Conservation (phyloP, 179 eudicot species). For the Spinacia oleracea region DNA sequence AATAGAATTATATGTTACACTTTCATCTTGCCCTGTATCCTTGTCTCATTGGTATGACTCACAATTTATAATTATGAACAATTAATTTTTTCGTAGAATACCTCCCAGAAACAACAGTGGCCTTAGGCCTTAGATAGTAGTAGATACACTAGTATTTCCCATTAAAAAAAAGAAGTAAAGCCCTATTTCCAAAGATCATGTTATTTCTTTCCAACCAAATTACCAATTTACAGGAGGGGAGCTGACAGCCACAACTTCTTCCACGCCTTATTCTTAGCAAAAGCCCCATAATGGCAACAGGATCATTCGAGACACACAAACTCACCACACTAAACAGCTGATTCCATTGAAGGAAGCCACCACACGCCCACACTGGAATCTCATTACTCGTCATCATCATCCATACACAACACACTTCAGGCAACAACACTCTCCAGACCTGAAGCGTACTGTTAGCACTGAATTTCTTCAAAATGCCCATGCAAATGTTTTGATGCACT, state of each 20-base stretch:
- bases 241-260: not conserved
- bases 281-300: not conserved
- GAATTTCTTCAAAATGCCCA: not conserved
- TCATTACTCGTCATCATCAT: not conserved
- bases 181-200: not conserved
- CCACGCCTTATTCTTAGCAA: not conserved
- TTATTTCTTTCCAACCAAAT: not conserved
- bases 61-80: not conserved
- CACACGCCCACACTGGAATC: no score
- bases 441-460: not conserved
- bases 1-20: not conserved
- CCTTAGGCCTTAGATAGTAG: not conserved
- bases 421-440: not conserved
- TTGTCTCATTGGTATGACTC: not conserved
- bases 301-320: not conserved
- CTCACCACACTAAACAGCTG: not conserved
- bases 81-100: not conserved
- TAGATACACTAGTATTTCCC: not conserved
- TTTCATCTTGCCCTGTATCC: not conserved
- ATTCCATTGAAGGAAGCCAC: not conserved
- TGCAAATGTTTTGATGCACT: not conserved
- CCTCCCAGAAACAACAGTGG: not conserved
- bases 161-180: not conserved
- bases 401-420: not conserved
- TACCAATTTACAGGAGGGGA: not conserved